phyloP scores from a whole-genome alignment of 805 yeast species.

The Hanseniaspora valbyensis region DNA sequence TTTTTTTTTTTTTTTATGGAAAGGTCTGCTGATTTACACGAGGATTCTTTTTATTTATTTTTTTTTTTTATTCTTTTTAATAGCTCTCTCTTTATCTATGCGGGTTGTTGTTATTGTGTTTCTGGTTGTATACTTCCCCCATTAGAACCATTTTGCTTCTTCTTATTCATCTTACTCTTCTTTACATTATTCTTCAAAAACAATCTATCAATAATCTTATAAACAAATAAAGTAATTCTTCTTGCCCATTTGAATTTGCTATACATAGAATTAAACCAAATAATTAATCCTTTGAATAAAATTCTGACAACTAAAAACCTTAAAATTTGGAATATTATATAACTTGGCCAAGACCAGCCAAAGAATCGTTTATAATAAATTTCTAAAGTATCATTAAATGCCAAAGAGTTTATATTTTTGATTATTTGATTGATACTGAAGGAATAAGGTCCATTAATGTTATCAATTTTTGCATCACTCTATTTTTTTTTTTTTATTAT shows the following conservation, averaged over 20 bases:
- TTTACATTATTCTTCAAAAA: neutral
- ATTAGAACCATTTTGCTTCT: too few relatives aligned
- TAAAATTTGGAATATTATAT: neutral
- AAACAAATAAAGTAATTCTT: slow-evolving; percentile 1
- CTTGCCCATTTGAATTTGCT: slow-evolving; percentile 10
- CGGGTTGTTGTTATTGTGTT: too few relatives aligned
- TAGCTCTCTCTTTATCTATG: too few relatives aligned
- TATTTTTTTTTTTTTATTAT: too few relatives aligned
- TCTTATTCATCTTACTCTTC: neutral
- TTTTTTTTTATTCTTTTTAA: too few relatives aligned
- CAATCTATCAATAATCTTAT: neutral
- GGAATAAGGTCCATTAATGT: neutral
- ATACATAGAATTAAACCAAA: slow-evolving; percentile 6
- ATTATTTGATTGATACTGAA: neutral
- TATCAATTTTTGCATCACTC: neutral
- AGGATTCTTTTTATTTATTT: too few relatives aligned
- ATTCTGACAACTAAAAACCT: neutral
- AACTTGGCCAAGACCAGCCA: slow-evolving; percentile 13
- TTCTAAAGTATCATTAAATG: neutral
- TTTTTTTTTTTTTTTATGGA: too few relatives aligned
- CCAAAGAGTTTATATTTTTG: neutral
- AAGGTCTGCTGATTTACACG: too few relatives aligned
- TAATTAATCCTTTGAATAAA: neutral
- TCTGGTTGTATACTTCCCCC: too few relatives aligned
- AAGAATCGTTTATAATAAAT: slow-evolving; percentile 3